Base-by-base conservation (phyloP, 305 asterid species). In the Andrographis paniculata region DNA sequence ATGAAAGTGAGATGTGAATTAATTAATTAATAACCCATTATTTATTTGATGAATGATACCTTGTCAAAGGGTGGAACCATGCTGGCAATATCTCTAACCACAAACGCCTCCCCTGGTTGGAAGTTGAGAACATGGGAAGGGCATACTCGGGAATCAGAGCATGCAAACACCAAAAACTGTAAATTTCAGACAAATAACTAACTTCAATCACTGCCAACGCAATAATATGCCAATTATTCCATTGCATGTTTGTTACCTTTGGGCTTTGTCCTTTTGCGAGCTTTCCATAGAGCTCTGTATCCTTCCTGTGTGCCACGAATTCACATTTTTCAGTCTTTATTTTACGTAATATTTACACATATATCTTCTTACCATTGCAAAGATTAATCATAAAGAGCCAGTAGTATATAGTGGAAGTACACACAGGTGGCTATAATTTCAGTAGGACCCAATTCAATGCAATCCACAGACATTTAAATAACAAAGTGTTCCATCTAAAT, bases 71-170 rank as follows among this genome's bases (percentile, higher is more conserved):
- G 91, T 10, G 97, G 97, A 53, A 88, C 94, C 97, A 88, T 88
- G 69, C 76, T 88, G 20, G 97, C 97, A n/a, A 88, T 79, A 58
- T 88, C 84, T 40, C 97, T 73, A 44, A 88, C 89, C 24, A 88
- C 49, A 60, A 88, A 88, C n/a, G 95, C 97, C 58, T 88, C 97
- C 40, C 97, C 97, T 1, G 97, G 95, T 66, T 82, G 93, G 48
- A 88, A 85, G 57, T 88, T 72, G 27, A 88, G 89, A 20, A 88
- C 48, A 61, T 82, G 94, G 1, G 97, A 88, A 31, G 97, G 97
- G 70, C 97, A 88, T 6, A 88, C 97, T 55, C 97, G 76, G 18
- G 97, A 88, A 63, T 88, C 95, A 7, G 93, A 83, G 66, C 97
- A 88, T 7, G 97, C 95, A 56, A 88, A 88, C 6, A 88, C 93